phyloP scores from a whole-genome alignment of 2,329 filamentous ascomycete genomes.

The Cylindrodendrum hubeiense region DNA sequence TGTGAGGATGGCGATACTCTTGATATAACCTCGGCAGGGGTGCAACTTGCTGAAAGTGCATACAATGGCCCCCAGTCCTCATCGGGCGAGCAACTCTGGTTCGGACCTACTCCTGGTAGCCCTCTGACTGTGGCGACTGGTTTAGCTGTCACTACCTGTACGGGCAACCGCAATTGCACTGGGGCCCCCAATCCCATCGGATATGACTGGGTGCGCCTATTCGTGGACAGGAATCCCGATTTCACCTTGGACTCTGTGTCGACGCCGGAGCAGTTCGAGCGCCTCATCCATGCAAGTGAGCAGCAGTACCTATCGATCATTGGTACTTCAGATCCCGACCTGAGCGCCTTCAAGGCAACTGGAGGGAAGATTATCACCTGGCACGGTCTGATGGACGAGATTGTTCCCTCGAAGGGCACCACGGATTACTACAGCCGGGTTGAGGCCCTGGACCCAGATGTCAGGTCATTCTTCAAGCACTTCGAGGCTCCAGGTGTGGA shows the following conservation, averaged over 20 bases:
- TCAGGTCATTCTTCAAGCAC: background rate
- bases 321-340: background rate
- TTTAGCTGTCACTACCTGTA: constrained; percentile 1
- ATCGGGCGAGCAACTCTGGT: background rate
- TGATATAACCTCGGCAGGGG: background rate
- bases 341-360: background rate
- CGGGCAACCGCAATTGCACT: background rate
- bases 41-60: background rate
- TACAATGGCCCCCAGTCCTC: background rate
- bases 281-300: background rate
- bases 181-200: background rate
- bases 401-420: background rate
- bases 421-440: background rate
- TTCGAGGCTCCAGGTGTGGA: background rate
- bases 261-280: background rate
- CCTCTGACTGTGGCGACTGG: background rate
- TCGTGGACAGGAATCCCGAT: background rate
- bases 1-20: background rate
- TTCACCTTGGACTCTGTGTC: background rate
- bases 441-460: background rate
- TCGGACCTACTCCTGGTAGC: background rate
- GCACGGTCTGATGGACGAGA: constrained; percentile 1
- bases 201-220: background rate
- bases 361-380: background rate
- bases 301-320: background rate